Evolutionary conservation across 164 flowering plant species (phyloP).

Genomic region (Buxus sempervirens): DNA sequence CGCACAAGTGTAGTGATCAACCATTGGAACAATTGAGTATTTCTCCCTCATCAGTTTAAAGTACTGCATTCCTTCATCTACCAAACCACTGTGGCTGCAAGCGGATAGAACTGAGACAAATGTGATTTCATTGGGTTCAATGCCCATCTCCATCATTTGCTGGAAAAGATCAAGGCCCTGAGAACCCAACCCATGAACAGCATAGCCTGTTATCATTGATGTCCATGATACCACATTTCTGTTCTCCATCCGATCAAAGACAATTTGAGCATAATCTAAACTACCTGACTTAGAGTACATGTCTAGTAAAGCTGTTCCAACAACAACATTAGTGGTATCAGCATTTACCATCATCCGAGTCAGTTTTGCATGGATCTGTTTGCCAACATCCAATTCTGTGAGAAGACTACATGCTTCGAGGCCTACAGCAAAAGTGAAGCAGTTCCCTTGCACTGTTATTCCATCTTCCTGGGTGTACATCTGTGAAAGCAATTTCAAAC

Average conservation of each 20-base stretch:
- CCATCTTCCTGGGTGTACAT: slow-evolving; percentile 25
- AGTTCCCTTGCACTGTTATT: slow-evolving; percentile 23
- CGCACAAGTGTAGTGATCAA: slow-evolving; percentile 38
- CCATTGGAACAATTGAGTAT: slow-evolving; percentile 22
- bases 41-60: slow-evolving; percentile 33
- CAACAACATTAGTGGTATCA: slow-evolving; percentile 15
- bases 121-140: slow-evolving; percentile 39
- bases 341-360: slow-evolving; percentile 16
- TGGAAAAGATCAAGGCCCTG: slow-evolving; percentile 30
- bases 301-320: slow-evolving; percentile 37
- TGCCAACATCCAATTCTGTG: slow-evolving; percentile 25
- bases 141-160: slow-evolving; percentile 26
- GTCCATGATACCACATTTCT: slow-evolving; percentile 35
- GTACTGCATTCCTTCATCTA: slow-evolving; percentile 31
- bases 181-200: slow-evolving; percentile 30
- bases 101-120: slow-evolving; percentile 34
- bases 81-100: slow-evolving; percentile 36
- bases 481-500: slow-evolving; percentile 19
- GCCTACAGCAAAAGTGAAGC: slow-evolving; percentile 28
- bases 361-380: slow-evolving; percentile 37
- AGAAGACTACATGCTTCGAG: slow-evolving; percentile 34
- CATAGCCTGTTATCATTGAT: slow-evolving; percentile 36
- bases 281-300: slow-evolving; percentile 34
- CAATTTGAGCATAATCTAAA: slow-evolving; percentile 19
- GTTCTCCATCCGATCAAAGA: slow-evolving; percentile 21